These are phyloP conservation scores for Wickerhamiella parazyma DNA, from an alignment of 805 yeast species.

Conservation along the genomic window DNA sequence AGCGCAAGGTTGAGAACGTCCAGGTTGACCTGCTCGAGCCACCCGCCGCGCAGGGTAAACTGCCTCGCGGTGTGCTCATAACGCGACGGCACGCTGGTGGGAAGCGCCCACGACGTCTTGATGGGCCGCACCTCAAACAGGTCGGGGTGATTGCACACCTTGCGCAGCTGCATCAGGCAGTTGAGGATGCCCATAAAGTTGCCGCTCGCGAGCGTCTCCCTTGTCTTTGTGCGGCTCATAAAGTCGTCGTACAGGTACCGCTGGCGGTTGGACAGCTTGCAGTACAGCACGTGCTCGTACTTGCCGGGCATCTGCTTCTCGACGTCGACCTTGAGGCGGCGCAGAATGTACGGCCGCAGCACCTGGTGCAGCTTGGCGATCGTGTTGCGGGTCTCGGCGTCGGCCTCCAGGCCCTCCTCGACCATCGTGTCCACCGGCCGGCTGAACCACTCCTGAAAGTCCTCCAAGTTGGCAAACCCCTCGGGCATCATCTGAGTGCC, in stretches of 20 bases:
- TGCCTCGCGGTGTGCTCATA: slow-evolving; percentile 25
- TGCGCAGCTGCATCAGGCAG: slow-evolving; percentile 93
- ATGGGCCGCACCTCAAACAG: slow-evolving; percentile 92
- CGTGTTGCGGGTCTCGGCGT: slow-evolving; percentile 65
- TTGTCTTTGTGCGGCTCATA: slow-evolving; percentile 92
- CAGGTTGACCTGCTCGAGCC: slow-evolving; percentile 31
- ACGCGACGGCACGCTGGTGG: slow-evolving; percentile 42
- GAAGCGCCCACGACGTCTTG: slow-evolving; percentile 73
- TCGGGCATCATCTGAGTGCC: slow-evolving; percentile 54
- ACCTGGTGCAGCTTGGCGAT: slow-evolving; percentile 87
- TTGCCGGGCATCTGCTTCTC: slow-evolving; percentile 99
- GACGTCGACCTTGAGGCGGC: slow-evolving; percentile 90
- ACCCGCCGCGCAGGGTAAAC: neutral
- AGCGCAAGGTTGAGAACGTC: slow-evolving; percentile 49
- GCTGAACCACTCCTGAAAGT: slow-evolving; percentile 98
- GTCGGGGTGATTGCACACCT: slow-evolving; percentile 81
- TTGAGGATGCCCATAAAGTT: slow-evolving; percentile 89
- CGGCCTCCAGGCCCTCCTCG: slow-evolving; percentile 57
- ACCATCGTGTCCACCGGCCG: slow-evolving; percentile 86
- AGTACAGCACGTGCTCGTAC: slow-evolving; percentile 86
- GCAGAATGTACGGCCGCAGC: slow-evolving; percentile 75
- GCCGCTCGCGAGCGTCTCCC: slow-evolving; percentile 85
- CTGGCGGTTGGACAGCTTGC: slow-evolving; percentile 86
- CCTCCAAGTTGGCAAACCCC: slow-evolving; percentile 91
- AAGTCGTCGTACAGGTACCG: slow-evolving; percentile 88